These are phyloP conservation scores for Microsporum audouinii DNA, from an alignment of 2,329 filamentous ascomycete species.

Conservation along the genomic window DNA sequence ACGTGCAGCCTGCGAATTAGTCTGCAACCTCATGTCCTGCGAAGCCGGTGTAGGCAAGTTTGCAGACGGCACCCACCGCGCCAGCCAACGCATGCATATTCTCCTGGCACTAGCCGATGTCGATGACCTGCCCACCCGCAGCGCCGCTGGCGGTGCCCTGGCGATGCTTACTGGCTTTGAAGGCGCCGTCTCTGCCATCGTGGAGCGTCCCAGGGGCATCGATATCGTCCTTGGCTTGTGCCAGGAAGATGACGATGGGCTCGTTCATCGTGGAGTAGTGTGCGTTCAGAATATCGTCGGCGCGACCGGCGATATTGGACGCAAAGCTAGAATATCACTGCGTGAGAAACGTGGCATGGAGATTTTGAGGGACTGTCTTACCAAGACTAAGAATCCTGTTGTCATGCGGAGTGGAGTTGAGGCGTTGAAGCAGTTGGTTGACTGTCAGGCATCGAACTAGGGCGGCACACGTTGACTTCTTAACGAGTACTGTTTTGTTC, in stretches of 20 bases:
- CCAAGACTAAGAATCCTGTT: constrained; percentile 55
- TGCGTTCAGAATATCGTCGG: constrained; percentile 61
- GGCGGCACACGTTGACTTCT: background rate
- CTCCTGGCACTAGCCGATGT: constrained; percentile 79
- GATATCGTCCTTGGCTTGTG: constrained; percentile 72
- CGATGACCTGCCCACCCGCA: constrained; percentile 65
- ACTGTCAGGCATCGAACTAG: background rate
- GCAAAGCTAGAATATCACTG: constrained; percentile 48
- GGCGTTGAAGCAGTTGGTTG: constrained; percentile 56
- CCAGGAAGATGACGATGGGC: constrained; percentile 48
- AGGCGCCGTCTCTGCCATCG: constrained; percentile 56
- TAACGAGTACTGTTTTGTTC: background rate
- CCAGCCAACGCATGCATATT: constrained; percentile 65
- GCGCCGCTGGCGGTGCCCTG: constrained; percentile 76
- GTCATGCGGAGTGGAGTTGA: constrained; percentile 62
- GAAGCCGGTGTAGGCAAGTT: constrained; percentile 37
- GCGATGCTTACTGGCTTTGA: constrained; percentile 75
- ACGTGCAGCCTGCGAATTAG: constrained; percentile 73
- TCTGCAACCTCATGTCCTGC: constrained; percentile 65
- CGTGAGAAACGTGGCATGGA: constrained; percentile 54
- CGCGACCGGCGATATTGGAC: constrained; percentile 54
- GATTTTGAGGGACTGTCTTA: constrained; percentile 56
- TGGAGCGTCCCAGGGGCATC: constrained; percentile 60
- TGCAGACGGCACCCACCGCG: constrained; percentile 48
- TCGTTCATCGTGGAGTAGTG: constrained; percentile 58